Percentiles rank a stretch among this genome's conserved stretches.
phyloP scores from a whole-genome alignment of 345 rosid species.

The Arabidopsis arenosa region DNA sequence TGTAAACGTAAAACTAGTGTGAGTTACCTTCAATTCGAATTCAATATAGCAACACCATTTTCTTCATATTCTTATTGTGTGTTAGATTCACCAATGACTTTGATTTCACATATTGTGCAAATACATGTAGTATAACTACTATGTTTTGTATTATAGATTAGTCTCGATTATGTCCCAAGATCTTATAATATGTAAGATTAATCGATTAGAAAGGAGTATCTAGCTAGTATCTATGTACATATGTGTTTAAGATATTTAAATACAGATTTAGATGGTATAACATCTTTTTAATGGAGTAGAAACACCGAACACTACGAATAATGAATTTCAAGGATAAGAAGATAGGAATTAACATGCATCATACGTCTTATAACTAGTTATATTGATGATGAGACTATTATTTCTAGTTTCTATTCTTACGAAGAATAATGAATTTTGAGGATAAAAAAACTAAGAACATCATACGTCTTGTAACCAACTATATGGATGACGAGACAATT shows the following conservation, averaged over 20 bases:
- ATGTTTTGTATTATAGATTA: background rate
- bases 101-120: background rate
- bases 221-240: background rate
- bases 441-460: constrained; percentile 3
- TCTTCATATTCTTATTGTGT: background rate
- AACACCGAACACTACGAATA: background rate
- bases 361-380: background rate
- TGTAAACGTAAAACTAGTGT: background rate
- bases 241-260: constrained; percentile 7
- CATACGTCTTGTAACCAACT: background rate
- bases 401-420: background rate
- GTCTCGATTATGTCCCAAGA: background rate
- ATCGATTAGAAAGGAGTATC: background rate
- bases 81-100: background rate
- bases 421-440: background rate
- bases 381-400: background rate
- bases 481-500: background rate
- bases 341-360: background rate
- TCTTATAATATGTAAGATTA: constrained; percentile 12
- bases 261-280: background rate
- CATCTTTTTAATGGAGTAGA: background rate
- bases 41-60: background rate
- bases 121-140: background rate
- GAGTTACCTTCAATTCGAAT: background rate
- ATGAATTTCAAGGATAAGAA: background rate